Evolutionary conservation across 352 stramenopile genomes (phyloP), one percentile per base, ranked within the genome.

Genomic region (Pythium aphanidermatum): DNA sequence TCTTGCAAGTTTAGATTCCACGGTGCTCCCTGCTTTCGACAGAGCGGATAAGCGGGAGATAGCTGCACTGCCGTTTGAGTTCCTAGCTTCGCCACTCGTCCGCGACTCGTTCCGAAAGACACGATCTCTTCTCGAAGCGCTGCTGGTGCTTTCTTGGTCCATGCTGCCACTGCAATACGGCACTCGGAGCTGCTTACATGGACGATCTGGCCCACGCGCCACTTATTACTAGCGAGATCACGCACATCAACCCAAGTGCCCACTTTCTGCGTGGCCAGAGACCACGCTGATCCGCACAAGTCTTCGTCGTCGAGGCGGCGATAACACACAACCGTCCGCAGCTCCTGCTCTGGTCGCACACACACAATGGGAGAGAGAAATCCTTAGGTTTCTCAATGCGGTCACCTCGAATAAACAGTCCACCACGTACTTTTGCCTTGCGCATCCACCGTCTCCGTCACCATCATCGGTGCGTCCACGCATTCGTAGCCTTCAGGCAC

Each of bases 181-280:
- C 87, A 83, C 57, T 92, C 76, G 9, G 65, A 68, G 2, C 62
- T 36, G 27, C 72, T 76, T 11, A 86, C 64, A 17, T 70, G 57
- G 39, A 89, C 48, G 45, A 95, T 86, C 58, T 92, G 80, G 8
- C 58, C 80, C 17, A 92, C 68, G 32, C 58, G 68, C 83, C 83
- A 95, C 29, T 81, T 79, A 34, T 78, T 84, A 21, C 74, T 81
- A 36, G 71, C 82, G 36, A 83, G 21, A 25, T 95, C 83, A 21
- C 81, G 76, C 2, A 95, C 68, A 28, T 95, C 83, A 31, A 95
- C 74, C 83, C 83, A 95, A 44, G 74, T 73, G 25, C 78, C 80
- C 1, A 65, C 65, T 40, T 78, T 78, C 45, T 86, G 80, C 13
- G 65, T 77, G 26, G 60, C 14, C 35, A 88, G 82, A 27, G 70